Evolutionary conservation across 129 eudicot genomes (phyloP), one percentile per base, ranked within the genome.

Genomic region (Ambrosia artemisiifolia): DNA sequence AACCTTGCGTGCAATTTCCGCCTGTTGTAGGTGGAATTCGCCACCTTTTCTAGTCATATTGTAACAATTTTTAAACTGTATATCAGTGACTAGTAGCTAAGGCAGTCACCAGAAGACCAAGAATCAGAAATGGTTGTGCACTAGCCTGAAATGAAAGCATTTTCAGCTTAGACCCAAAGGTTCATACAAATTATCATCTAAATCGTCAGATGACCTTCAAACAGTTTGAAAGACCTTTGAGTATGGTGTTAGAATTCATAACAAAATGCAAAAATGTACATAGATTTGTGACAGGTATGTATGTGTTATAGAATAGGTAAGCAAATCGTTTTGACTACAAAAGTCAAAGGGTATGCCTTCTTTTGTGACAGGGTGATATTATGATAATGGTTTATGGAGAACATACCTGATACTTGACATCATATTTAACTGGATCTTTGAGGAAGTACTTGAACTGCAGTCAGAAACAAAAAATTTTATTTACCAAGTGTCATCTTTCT

Each of bases 371-470:
- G 18, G 32, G 28, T 24, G 10, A 38, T 38, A 8, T 7, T 7
- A 65, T 75, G 47, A 28, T 75, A 7, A 60, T 53, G 72, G 53
- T 65, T 55, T 40, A 53, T 48, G 35, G 57, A 32, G 73, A 17
- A 44, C 42, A 46, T 88, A 94, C 99, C 98, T 94, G 97, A 77
- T 94, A 94, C 81, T 94, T 94, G 84, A 94, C 97, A 62, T 90
- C 98, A 55, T 94, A 90, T 81, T 90, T 94, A 35, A 90, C 86
- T 47, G 98, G 99, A 74, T 94, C 99, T 72, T 85, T 90, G 76
- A 94, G 97, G 82, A 93, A 84, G 85, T 93, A 93, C 82, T 93
- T 90, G 85, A 90, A 85, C 98, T 93, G 95, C 74, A 78, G 49
- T 30, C 30, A 16, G 17, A 59, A 67, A 11, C 24, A 56, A 62